Evolutionary conservation across 2,329 filamentous ascomycete genomes (phyloP).

Genomic region (Escovopsis weberi): DNA sequence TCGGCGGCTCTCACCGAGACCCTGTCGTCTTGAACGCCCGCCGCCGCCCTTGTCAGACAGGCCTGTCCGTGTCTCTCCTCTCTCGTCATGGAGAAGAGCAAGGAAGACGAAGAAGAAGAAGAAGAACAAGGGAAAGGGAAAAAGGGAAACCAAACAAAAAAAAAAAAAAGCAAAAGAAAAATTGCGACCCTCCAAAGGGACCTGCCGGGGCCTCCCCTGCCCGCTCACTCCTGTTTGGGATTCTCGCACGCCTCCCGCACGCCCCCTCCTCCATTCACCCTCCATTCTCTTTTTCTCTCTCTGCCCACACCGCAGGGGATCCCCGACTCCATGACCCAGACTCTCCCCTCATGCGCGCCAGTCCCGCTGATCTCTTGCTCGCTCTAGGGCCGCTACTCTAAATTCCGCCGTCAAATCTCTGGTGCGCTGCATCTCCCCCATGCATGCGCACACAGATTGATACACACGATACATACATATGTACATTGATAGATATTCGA

Average conservation of each 20-base stretch:
- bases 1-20: constrained; percentile 4
- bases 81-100: background rate
- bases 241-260: constrained; percentile 2
- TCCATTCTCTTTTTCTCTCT: no score
- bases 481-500: no score
- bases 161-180: background rate
- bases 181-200: background rate
- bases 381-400: constrained; percentile 3
- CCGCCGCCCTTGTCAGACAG: constrained; percentile 2
- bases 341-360: constrained; percentile 6
- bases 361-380: constrained; percentile 7
- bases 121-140: no score
- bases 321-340: constrained; percentile 3
- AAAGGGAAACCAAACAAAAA: no score
- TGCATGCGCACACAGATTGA: no score
- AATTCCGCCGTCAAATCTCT: constrained; percentile 5
- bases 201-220: background rate
- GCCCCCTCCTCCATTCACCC: constrained; percentile 1
- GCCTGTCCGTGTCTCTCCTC: background rate
- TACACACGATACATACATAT: constrained; percentile 6
- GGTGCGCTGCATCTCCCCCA: background rate
- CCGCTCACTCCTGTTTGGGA: no score
- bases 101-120: background rate
- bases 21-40: constrained; percentile 2
- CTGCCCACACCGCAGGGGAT: background rate